Conservation (phyloP, 768 basidiomycete species). For the Hygrophorus russula region DNA sequence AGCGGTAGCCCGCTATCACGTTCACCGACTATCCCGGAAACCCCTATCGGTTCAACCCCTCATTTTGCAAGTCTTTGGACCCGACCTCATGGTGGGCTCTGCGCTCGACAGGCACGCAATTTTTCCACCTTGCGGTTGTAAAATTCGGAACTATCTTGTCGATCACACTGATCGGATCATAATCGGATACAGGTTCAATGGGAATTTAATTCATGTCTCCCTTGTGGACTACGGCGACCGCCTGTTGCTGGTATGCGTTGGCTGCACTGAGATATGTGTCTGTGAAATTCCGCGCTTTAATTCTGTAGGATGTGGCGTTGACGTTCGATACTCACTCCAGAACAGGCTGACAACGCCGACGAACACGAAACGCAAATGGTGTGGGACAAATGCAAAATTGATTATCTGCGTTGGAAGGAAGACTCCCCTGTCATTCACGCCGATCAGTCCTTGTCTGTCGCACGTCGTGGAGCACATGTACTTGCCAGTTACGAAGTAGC, state of each 20-base stretch:
- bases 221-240: too few relatives aligned
- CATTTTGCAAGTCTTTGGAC: too few relatives aligned
- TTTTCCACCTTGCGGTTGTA: too few relatives aligned
- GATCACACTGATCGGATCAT: too few relatives aligned
- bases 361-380: conserved; percentile 63
- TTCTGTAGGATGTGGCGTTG: conserved; percentile 1
- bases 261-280: conserved; percentile 55
- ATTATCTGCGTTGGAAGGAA: conserved; percentile 68
- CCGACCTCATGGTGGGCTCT: too few relatives aligned
- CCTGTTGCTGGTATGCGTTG: conserved; percentile 26
- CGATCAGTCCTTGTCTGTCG: background rate
- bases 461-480: background rate
- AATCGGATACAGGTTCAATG: too few relatives aligned
- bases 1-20: too few relatives aligned
- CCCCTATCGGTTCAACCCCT: too few relatives aligned
- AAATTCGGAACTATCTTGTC: too few relatives aligned
- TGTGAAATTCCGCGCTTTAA: conserved; percentile 11
- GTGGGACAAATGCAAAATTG: conserved; percentile 72
- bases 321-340: conserved; percentile 53
- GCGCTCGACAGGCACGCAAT: too few relatives aligned
- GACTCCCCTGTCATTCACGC: conserved; percentile 37
- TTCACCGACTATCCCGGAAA: too few relatives aligned
- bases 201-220: too few relatives aligned
- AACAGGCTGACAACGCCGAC: conserved; percentile 71
- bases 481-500: conserved; percentile 65